Evolutionary conservation across 345 rosid species (phyloP).

Genomic region (Populus davidiana): DNA sequence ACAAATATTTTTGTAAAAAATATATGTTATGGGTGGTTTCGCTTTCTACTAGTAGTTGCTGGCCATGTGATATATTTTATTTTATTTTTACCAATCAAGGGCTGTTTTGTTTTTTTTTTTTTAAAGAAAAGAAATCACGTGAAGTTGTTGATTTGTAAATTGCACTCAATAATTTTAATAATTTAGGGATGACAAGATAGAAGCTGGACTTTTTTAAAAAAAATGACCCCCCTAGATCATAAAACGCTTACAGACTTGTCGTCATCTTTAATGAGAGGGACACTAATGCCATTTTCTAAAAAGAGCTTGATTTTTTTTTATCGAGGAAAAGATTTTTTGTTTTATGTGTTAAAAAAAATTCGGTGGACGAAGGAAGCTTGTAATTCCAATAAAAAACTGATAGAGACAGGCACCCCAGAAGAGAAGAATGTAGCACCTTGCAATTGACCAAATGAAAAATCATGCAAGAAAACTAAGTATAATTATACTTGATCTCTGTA

Average conservation of each 20-base stretch:
- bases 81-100: not conserved
- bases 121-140: not conserved
- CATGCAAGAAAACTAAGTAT: not conserved
- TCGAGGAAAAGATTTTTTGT: not conserved
- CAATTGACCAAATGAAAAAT: not conserved
- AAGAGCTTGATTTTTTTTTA: not conserved
- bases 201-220: not conserved
- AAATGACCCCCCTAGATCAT: not conserved
- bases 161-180: not conserved
- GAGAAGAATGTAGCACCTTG: not conserved
- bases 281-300: not conserved
- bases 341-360: not conserved
- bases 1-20: not conserved
- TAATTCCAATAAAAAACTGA: conserved; percentile 8
- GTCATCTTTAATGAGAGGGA: not conserved
- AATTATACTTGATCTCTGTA: not conserved
- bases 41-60: not conserved
- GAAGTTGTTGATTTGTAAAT: not conserved
- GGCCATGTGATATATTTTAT: not conserved
- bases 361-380: not conserved
- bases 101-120: not conserved
- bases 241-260: too few relatives aligned
- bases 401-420: conserved; percentile 6
- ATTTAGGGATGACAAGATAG: not conserved
- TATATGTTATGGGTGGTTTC: not conserved